Conservation (phyloP, 441 rosid genomes). For the Monsonia emarginata region DNA sequence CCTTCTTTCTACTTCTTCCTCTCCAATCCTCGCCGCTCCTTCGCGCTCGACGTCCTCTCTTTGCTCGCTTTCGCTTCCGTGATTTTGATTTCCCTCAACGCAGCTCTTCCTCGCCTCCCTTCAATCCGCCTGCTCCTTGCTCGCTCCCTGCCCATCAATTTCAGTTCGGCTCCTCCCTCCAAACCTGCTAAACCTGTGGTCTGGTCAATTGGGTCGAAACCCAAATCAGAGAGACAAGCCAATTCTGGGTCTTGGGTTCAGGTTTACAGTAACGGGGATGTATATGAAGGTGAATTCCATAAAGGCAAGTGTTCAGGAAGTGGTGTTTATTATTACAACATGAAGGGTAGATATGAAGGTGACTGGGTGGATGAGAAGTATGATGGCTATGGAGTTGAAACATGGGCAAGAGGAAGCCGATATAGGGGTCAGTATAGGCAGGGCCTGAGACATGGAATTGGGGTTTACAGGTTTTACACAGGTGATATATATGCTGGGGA, state of each 20-base stretch:
- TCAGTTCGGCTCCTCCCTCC: conserved; percentile 23
- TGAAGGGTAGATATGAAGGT: conserved; percentile 51
- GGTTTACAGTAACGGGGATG: conserved; percentile 38
- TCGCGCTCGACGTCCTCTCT: conserved; percentile 24
- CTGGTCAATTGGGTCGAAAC: conserved; percentile 58
- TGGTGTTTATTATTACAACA: conserved; percentile 46
- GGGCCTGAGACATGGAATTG: conserved; percentile 56
- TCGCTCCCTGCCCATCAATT: conserved; percentile 33
- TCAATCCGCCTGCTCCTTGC: conserved; percentile 35
- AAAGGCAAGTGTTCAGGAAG: conserved; percentile 53
- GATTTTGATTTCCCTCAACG: conserved; percentile 36
- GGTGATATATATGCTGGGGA: conserved; percentile 59
- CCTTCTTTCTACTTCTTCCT: conserved; percentile 46
- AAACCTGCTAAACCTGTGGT: conserved; percentile 30
- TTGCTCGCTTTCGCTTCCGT: conserved; percentile 33
- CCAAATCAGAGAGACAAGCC: conserved; percentile 26
- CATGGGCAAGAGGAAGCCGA: conserved; percentile 61
- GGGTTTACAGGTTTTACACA: conserved; percentile 42
- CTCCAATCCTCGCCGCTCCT: conserved; percentile 24
- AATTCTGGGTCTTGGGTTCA: conserved; percentile 45
- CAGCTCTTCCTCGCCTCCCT: conserved; percentile 43
- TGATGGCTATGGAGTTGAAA: conserved; percentile 58
- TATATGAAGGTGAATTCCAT: conserved; percentile 55
- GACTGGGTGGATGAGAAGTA: conserved; percentile 61
- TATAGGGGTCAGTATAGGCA: conserved; percentile 53